Percentiles rank a stretch among this genome's conserved stretches.
These are phyloP conservation scores for Leishmania aethiopica DNA, from an alignment of 208 protist species.

Conservation along the genomic window DNA sequence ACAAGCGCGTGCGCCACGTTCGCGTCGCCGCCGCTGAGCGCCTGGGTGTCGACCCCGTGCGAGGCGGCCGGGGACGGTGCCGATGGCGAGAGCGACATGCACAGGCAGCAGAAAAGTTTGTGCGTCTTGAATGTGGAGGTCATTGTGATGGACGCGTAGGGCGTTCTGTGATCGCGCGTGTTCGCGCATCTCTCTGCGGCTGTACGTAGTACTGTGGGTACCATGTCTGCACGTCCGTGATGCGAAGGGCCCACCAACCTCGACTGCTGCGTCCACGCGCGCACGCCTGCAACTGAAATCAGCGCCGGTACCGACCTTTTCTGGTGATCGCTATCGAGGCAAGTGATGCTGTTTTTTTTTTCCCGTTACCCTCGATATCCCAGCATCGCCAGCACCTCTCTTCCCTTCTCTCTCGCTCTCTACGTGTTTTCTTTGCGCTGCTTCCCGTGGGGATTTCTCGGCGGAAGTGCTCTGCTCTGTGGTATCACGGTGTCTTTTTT, in stretches of 20 bases:
- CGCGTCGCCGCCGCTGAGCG: constrained; percentile 61
- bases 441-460: too few species aligned
- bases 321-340: too few species aligned
- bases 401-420: not conserved
- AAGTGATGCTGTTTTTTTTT: too few species aligned
- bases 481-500: too few species aligned
- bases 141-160: constrained; percentile 48
- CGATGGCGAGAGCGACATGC: constrained; percentile 1
- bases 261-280: not conserved
- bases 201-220: not conserved
- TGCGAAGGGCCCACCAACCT: not conserved
- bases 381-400: too few species aligned
- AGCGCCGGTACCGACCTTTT: not conserved
- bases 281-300: not conserved
- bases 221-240: not conserved
- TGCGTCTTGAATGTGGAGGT: constrained; percentile 59
- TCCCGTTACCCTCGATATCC: too few species aligned
- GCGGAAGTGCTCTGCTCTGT: too few species aligned
- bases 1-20: constrained; percentile 71
- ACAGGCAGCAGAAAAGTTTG: constrained; percentile 26
- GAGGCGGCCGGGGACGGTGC: not conserved
- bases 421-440: not conserved
- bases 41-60: constrained; percentile 35
- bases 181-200: not conserved
- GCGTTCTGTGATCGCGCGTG: not conserved